Evolutionary conservation across 495 filamentous ascomycete genomes (phyloP), one percentile per base, ranked within the genome.

Genomic region (Neurospora sp.): DNA sequence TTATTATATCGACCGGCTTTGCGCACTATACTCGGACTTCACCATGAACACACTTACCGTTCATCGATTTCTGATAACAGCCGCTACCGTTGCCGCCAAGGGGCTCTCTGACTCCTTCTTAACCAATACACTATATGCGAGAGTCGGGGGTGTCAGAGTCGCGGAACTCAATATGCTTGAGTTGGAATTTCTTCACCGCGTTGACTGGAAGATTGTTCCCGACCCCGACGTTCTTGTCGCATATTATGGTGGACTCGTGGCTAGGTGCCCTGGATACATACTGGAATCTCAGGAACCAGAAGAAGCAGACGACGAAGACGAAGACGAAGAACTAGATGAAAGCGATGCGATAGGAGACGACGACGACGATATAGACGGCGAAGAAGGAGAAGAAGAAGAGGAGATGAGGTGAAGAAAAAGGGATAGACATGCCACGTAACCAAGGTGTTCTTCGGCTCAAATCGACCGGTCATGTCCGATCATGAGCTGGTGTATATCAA

Each of bases 1-100:
- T 71, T 98, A 95, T 79, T 99, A 99, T 79, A 98, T 99, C 74
- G 96, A 99, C 81, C 90, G 92, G n/a, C 86, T 99, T 20, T 98
- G 94, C 81, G 90, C 92, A 5, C 83, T 96, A 38, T 98, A 97
- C 79, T 91, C 94, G 8, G 92, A 93, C 20, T 99, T 99, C 82
- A 97, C 93, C 42, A 94, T 99, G 69, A 96, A 91, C 76, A 96
- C 92, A 44, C 87, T 99, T 18, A 99, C 96, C 0, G 94, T 99
- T 23, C 96, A 99, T 83, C 94, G 96, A 11, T 98, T 98, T 80
- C 87, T 99, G 16, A 99, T 99, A 75, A 92, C 95, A 18, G 93
- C 94, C 38, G 96, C 95, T 10, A 97, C 96, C 0, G 96, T 99
- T 23, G 96, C 94, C 14, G 92, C 93, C 71, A 99, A 99, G 81